A percentile compares a stretch with the other conserved stretches of the same genome.
phyloP scores from a whole-genome alignment of 2,329 filamentous ascomycete species.

The Pseudogymnoascus sp. region DNA sequence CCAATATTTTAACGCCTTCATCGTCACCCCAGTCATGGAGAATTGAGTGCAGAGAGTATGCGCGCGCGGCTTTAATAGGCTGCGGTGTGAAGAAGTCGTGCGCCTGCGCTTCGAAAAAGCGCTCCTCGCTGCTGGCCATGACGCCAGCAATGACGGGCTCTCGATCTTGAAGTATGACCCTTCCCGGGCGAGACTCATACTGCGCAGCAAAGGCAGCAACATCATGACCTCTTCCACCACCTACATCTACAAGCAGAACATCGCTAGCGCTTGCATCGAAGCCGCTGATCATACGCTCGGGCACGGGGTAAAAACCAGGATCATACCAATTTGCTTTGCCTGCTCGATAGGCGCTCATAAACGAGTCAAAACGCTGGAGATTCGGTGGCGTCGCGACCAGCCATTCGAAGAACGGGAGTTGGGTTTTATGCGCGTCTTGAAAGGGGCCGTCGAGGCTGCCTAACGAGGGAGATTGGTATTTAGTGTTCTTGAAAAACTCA shows the following conservation, averaged over 20 bases:
- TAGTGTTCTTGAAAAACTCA: conserved; percentile 27
- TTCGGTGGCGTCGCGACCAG: conserved; percentile 31
- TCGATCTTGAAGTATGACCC: background rate
- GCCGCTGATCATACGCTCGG: conserved; percentile 17
- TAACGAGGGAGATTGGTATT: conserved; percentile 25
- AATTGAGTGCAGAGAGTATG: conserved; percentile 27
- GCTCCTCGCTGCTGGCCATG: conserved; percentile 19
- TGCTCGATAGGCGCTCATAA: conserved; percentile 33
- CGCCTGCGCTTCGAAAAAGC: conserved; percentile 25
- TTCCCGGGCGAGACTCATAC: background rate
- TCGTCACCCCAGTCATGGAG: conserved; percentile 29
- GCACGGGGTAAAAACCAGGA: conserved; percentile 23
- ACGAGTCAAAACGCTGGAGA: conserved; percentile 30
- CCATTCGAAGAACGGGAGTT: conserved; percentile 33
- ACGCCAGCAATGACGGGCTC: conserved; percentile 14
- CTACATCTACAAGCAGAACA: conserved; percentile 22
- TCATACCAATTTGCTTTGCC: conserved; percentile 34
- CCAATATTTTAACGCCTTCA: conserved; percentile 13
- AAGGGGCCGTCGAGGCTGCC: conserved; percentile 29
- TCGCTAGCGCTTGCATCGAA: conserved; percentile 14
- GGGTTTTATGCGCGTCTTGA: conserved; percentile 31
- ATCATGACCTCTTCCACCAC: conserved; percentile 21
- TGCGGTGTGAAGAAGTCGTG: conserved; percentile 36
- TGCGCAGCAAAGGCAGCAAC: background rate
- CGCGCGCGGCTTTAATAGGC: conserved; percentile 33